phyloP scores from a whole-genome alignment of 2,329 filamentous ascomycete genomes.

The Fonsecaea monophora region DNA sequence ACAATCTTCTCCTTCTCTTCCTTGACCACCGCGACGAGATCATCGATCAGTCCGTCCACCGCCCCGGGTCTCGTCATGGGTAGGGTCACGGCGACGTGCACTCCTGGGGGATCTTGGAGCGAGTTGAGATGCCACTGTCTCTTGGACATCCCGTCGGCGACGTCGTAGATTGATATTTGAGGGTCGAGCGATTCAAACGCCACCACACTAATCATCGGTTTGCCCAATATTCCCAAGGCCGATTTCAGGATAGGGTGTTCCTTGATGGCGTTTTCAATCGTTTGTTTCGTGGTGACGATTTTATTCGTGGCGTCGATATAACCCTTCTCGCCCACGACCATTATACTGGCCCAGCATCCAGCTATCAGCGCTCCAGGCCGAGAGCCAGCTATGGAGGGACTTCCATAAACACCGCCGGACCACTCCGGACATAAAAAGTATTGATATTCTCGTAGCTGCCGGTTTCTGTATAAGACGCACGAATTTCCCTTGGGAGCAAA shows the following conservation, averaged over 20 bases:
- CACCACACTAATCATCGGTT: conserved; percentile 87
- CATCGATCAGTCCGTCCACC: conserved; percentile 77
- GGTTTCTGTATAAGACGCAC: conserved; percentile 85
- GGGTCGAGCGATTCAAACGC: conserved; percentile 77
- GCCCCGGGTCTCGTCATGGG: conserved; percentile 73
- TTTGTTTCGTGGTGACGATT: conserved; percentile 86
- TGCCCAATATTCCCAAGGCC: conserved; percentile 81
- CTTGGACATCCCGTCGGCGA: conserved; percentile 83
- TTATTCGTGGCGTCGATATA: conserved; percentile 86
- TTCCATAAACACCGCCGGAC: conserved; percentile 95
- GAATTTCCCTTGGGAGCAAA: conserved; percentile 98
- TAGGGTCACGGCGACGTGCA: conserved; percentile 91
- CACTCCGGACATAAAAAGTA: conserved; percentile 97
- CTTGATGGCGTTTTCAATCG: conserved; percentile 76
- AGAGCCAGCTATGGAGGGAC: conserved; percentile 87
- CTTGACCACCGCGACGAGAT: conserved; percentile 65
- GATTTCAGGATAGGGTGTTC: conserved; percentile 70
- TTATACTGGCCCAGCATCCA: conserved; percentile 91
- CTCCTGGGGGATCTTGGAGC: conserved; percentile 86
- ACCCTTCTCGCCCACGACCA: conserved; percentile 84
- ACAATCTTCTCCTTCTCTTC: conserved; percentile 82
- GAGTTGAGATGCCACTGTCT: conserved; percentile 97
- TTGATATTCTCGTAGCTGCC: conserved; percentile 80
- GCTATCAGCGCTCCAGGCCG: conserved; percentile 93
- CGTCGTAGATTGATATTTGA: conserved; percentile 87